phyloP scores from a whole-genome alignment of 192 early-diverging fungal genomes.

The Dissophora ornata region DNA sequence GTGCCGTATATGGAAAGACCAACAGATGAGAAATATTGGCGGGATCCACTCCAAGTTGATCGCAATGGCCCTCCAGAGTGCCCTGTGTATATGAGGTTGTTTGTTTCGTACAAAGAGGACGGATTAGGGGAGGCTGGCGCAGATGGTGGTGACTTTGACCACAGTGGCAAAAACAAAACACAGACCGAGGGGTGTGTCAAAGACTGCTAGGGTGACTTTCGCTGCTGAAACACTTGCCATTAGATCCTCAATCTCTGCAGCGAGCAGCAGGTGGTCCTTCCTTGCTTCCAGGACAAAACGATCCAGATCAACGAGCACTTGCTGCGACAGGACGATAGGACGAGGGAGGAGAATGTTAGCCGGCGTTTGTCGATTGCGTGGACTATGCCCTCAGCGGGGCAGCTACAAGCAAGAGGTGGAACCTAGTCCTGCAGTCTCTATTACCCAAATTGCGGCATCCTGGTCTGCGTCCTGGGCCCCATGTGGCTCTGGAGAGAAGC shows the following conservation, averaged over 20 bases:
- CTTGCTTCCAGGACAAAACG: conserved; percentile 46
- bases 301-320: conserved; percentile 58
- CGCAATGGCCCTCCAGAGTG: conserved; percentile 31
- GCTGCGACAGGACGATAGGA: conserved; percentile 20
- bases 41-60: conserved; percentile 41
- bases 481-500: no score
- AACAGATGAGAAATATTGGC: conserved; percentile 34
- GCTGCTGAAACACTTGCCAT: conserved; percentile 53
- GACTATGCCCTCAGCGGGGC: no score
- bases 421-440: not conserved
- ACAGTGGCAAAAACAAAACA: conserved; percentile 10
- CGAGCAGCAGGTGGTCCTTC: conserved; percentile 47
- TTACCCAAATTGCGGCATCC: conserved; percentile 34
- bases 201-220: no score
- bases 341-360: not conserved
- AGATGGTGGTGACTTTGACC: not conserved
- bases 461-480: conserved; percentile 31
- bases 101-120: not conserved
- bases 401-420: no score
- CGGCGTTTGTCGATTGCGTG: no score
- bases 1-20: conserved; percentile 10
- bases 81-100: no score
- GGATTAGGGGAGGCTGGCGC: not conserved
- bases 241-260: conserved; percentile 63
- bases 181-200: no score